Base-by-base conservation (phyloP, 1,284 basidiomycete genomes). In the Irpex lacteus region DNA sequence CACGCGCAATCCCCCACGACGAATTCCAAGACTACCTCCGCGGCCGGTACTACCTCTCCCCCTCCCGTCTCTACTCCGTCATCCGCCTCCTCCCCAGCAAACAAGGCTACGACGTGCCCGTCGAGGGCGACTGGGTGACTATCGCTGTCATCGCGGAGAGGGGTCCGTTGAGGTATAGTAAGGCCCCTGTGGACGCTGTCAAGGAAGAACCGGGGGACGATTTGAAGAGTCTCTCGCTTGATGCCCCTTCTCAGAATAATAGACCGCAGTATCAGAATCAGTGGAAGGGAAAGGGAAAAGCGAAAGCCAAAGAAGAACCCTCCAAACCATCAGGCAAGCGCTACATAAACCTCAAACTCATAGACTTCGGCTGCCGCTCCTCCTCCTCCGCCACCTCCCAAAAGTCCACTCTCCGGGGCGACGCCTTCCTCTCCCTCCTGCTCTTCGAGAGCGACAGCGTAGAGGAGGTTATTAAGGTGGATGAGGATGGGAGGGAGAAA, bases 111-210 rank as follows among this genome's bases (percentile, higher is more conserved):
- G 94, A 98, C 60, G 85, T 99, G 0, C 96, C 96, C 2, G 88
- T 98, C 3, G 85, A 88, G 4, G 92, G 93, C 1, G 97, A 98
- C 75, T 98, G 92, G 90, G 85, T 96, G 55, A 92, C 92, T 6
- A 91, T 97, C 60, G 94, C 91, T 1, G 94, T 96, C 5, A 86
- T 97, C 21, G 94, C 93, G 3, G 93, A 96, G 76, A 87, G 94
- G 38, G 89, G 92, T 3, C 87, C 86, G 19, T 78, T 95, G 68
- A 87, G 85, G 67, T 82, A 88, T 68, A 90, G 84, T 52, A 84
- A 82, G 63, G 87, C 88, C 13, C 87, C 89, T 7, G 84, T 89
- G 3, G 80, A 80, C n/a, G 70, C 85, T 40, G 80, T 79, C 19
- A 80, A 75, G 34, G 82, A 81, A 13, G 82, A 82, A 49, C 81